Base-by-base conservation (phyloP, 257 asterid genomes). In the Schizonepeta tenuifolia region DNA sequence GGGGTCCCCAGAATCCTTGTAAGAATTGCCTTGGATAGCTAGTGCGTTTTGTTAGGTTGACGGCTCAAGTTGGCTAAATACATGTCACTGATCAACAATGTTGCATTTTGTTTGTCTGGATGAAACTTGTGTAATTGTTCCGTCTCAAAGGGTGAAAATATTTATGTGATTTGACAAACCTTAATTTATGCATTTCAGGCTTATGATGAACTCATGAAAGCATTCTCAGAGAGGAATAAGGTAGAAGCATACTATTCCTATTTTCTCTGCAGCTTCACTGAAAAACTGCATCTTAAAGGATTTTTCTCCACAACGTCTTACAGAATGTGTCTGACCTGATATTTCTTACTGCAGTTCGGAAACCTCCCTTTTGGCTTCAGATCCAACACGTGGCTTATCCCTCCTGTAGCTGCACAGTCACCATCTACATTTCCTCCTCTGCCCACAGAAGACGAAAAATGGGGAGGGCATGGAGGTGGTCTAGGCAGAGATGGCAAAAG, bases 391-490 rank as follows among this genome's bases (percentile, higher is more conserved):
- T 93, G 98, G 97, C 97, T 93, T 65, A 86, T 91, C 68, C 96
- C 98, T 18, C 97, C 96, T 14, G 86, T 87, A 38, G 96, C 90
- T 38, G 96, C 97, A 46, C 86, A 80, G 70, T 79, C 86, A 57
- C 96, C 96, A 51, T 83, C 94, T 50, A 57, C 79, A 71, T 91
- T 91, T 78, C 96, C 96, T 78, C 91, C 90, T 75, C 86, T 93
- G 64, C 96, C 98, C 21, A 79, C 82, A 15, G 98, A 93, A 83
- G 97, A 93, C 67, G 96, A 86, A 79, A 89, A 82, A 71, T 93
- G 98, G 97, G 98, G 96, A 78, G 98, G 96, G 63, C 81, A 88
- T 82, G 98, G 98, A 65, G 98, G 98, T 71, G 97, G 98, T 70
- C 94, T 88, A 11, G 97, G 96, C 83, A 83, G 91, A 84, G 96